Percentiles rank a stretch among this genome's conserved stretches.
phyloP scores from a whole-genome alignment of 352 stramenopile genomes.

The Phytophthora tubulina region DNA sequence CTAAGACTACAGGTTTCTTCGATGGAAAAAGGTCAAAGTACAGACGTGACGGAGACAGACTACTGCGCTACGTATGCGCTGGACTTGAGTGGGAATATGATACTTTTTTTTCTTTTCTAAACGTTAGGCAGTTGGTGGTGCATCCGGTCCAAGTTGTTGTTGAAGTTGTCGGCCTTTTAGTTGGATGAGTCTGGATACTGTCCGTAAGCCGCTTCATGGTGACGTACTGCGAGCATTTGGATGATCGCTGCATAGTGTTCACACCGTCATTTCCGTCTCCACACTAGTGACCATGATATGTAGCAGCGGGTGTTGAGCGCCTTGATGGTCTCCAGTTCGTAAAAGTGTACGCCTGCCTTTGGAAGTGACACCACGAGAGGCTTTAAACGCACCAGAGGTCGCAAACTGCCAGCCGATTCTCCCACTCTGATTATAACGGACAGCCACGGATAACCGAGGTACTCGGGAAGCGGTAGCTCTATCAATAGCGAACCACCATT shows the following conservation, averaged over 20 bases:
- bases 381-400: not conserved
- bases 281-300: slow-evolving; percentile 6
- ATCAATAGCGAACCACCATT: too few relatives aligned
- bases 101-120: not conserved
- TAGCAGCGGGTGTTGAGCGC: slow-evolving; percentile 42
- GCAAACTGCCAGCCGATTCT: too few relatives aligned
- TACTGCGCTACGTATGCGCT: too few relatives aligned
- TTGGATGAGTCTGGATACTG: slow-evolving; percentile 42
- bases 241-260: slow-evolving; percentile 51
- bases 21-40: not conserved
- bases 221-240: slow-evolving; percentile 43
- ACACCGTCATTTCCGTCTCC: slow-evolving; percentile 39
- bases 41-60: too few relatives aligned
- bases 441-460: too few relatives aligned
- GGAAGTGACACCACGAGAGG: slow-evolving; percentile 41
- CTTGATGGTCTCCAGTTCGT: slow-evolving; percentile 32
- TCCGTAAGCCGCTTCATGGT: slow-evolving; percentile 46
- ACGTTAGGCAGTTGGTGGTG: not conserved
- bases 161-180: slow-evolving; percentile 38
- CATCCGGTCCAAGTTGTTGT: not conserved
- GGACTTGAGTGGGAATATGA: too few relatives aligned
- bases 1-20: not conserved
- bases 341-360: slow-evolving; percentile 50
- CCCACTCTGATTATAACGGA: too few relatives aligned
- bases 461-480: too few relatives aligned